Evolutionary conservation across 306 rosid species (phyloP), one percentile per base, ranked within the genome.

Genomic region (Abrus precatorius): DNA sequence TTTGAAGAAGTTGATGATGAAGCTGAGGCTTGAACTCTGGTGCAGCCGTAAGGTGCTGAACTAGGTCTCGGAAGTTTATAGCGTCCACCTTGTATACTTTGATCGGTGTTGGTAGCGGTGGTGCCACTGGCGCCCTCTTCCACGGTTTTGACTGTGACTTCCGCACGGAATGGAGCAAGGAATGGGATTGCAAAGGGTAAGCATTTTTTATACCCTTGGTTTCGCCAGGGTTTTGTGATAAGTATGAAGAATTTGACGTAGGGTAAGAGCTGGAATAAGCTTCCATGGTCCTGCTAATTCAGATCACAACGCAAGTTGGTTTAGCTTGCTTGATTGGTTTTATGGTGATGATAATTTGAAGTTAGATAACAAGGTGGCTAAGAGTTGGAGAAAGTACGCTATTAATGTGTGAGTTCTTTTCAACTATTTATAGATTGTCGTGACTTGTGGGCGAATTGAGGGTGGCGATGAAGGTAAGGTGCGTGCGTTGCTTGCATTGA

Each of bases 21-120:
- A 11, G 5, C 29, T 38, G 87, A 45, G 78, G 75, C 72, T 71
- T 88, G 69, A 80, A 80, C 85, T 89, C 89, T 0, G 88, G 91
- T 41, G 92, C 90, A 55, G 94, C 88, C 0, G 97, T 95, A 75
- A 95, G 95, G 59, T 82, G 86, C 75, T 95, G 97, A 65, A 93
- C 99, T 0, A 95, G 81, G 43, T 85, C 82, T 6, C 93, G 57
- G 77, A 93, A 95, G 89, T 95, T 89, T 20, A 87, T 9, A 10
- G 97, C 93, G 20, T 95, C 94, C 1, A 95, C 99, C 71, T 88
- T 88, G 88, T 90, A 95, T 0, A 95, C 89, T 32, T 82, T 83
- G 1, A 92, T 84, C 0, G 88, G 87, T 2, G 83, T 71, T 3
- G 89, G 92, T 2, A 90, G 87, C 45, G 86, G 81, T 2, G 97